Evolutionary conservation across 2,329 filamentous ascomycete genomes (phyloP).

Genomic region (Diaporthe sp.): DNA sequence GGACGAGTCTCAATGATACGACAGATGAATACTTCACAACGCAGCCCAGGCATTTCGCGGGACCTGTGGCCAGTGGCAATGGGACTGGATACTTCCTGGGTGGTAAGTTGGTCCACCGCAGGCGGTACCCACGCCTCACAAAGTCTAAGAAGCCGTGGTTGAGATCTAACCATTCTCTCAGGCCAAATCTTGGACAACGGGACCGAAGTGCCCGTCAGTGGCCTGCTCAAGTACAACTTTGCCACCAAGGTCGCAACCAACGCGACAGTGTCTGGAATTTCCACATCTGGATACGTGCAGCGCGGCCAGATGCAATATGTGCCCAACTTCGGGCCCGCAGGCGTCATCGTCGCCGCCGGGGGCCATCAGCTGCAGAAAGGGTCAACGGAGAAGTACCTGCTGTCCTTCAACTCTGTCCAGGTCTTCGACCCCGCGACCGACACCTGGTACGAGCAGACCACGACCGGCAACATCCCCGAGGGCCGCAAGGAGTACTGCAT

Average conservation of each 20-base stretch:
- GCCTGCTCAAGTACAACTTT: conserved; percentile 37
- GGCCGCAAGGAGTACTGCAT: conserved; percentile 45
- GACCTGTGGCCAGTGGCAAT: conserved; percentile 35
- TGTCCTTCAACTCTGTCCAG: conserved; percentile 39
- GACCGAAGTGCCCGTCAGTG: conserved; percentile 23
- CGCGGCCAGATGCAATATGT: conserved; percentile 31
- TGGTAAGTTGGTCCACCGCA: neutral
- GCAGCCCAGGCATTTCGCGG: conserved; percentile 1
- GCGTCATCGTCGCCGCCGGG: conserved; percentile 30
- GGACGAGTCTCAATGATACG: conserved; percentile 37
- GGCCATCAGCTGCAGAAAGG: neutral
- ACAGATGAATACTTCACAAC: conserved; percentile 9
- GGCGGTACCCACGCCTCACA: neutral
- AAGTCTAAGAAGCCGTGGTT: too few species aligned
- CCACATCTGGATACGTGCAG: conserved; percentile 9
- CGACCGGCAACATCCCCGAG: conserved; percentile 41
- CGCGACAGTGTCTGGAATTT: conserved; percentile 22
- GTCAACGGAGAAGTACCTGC: neutral
- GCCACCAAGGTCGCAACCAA: conserved; percentile 23
- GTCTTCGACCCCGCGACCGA: conserved; percentile 42
- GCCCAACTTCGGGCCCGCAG: conserved; percentile 35
- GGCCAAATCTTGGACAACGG: neutral
- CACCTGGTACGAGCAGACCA: conserved; percentile 44
- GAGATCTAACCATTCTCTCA: neutral
- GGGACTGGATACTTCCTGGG: conserved; percentile 36